Conservation (phyloP, 345 rosid genomes). For the Euphorbia pulcherrima region DNA sequence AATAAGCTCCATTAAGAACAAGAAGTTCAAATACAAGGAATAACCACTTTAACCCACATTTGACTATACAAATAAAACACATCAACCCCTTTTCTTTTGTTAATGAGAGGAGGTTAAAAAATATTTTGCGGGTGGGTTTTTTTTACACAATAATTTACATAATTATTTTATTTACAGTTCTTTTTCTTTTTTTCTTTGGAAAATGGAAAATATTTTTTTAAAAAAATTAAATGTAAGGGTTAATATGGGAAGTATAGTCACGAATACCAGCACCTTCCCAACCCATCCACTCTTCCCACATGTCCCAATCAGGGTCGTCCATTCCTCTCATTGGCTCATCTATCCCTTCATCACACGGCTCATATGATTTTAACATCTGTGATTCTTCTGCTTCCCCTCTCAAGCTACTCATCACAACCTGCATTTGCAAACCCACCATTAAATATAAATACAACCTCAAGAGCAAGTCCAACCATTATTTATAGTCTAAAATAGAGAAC, state of each 20-base stretch:
- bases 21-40: not conserved
- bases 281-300: slow-evolving; percentile 99
- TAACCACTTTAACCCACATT: slow-evolving; percentile 4
- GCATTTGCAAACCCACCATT: slow-evolving; percentile 11
- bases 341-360: slow-evolving; percentile 36
- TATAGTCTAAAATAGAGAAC: too few relatives aligned
- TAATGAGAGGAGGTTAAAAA: too few relatives aligned
- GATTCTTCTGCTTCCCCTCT: slow-evolving; percentile 40
- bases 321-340: slow-evolving; percentile 56
- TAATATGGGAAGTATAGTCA: slow-evolving; percentile 74
- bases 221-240: slow-evolving; percentile 54
- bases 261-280: slow-evolving; percentile 96
- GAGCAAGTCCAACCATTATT: too few relatives aligned
- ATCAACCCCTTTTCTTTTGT: not conserved
- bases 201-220: not conserved
- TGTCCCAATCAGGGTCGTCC: slow-evolving; percentile 60
- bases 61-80: not conserved
- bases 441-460: too few relatives aligned
- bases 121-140: slow-evolving; percentile 1
- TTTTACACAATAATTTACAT: not conserved
- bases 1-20: not conserved
- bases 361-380: slow-evolving; percentile 14
- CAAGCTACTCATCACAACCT: slow-evolving; percentile 59
- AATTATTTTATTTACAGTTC: slow-evolving; percentile 5
- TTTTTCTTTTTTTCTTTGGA: too few relatives aligned